Evolutionary conservation across 2,329 filamentous ascomycete genomes (phyloP).

Genomic region (Pyrenochaeta sp.): DNA sequence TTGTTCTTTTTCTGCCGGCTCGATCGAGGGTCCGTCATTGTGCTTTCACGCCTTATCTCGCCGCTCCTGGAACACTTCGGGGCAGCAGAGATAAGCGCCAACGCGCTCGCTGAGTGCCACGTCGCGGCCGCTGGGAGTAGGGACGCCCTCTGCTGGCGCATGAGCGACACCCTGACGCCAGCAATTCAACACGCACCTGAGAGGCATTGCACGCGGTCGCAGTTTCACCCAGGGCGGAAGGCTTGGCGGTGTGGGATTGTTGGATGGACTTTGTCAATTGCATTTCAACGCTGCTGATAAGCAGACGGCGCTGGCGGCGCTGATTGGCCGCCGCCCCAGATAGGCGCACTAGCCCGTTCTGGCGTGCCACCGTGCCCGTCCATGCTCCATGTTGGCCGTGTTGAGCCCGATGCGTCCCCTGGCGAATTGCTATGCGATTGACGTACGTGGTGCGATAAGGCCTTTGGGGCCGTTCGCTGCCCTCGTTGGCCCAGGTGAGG

Average conservation of each 20-base stretch:
- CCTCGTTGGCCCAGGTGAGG: background rate
- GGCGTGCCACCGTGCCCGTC: conserved; percentile 1
- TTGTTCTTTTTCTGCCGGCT: conserved; percentile 44
- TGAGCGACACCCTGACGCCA: conserved; percentile 12
- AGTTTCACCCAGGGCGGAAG: conserved; percentile 35
- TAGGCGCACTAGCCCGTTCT: background rate
- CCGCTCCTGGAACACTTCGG: conserved; percentile 23
- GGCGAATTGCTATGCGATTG: conserved; percentile 11
- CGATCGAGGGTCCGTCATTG: conserved; percentile 39
- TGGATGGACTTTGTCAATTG: conserved; percentile 26
- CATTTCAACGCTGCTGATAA: conserved; percentile 9
- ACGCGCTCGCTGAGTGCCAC: conserved; percentile 17
- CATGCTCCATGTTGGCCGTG: background rate
- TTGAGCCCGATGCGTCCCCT: conserved; percentile 4
- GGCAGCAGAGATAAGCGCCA: conserved; percentile 22
- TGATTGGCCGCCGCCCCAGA: conserved; percentile 14
- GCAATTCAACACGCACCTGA: conserved; percentile 11
- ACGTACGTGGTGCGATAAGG: conserved; percentile 17
- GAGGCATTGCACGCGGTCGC: conserved; percentile 11
- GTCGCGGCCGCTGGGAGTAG: conserved; percentile 12
- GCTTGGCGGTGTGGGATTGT: conserved; percentile 42
- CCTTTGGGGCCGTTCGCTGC: background rate
- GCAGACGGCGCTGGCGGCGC: conserved; percentile 4
- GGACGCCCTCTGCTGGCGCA: conserved; percentile 17
- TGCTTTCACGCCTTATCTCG: conserved; percentile 31